These are phyloP conservation scores for Chlorella sp. DNA, from an alignment of 139 green algal genomes.

Conservation along the genomic window DNA sequence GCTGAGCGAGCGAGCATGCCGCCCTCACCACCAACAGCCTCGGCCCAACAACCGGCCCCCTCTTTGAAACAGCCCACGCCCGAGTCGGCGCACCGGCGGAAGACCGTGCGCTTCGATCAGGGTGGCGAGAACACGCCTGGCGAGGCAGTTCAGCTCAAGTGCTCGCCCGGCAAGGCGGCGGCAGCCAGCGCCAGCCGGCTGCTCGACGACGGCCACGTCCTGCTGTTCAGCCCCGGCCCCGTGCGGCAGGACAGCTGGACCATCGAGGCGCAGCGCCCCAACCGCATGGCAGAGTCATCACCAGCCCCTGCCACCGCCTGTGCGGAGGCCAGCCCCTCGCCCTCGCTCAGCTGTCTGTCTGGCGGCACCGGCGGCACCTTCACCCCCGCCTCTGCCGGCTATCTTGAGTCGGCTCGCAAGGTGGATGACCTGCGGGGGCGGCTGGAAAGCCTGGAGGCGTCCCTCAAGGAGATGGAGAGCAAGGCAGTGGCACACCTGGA, in stretches of 20 bases:
- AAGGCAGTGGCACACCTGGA: constrained; percentile 33
- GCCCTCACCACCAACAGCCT: too few species aligned
- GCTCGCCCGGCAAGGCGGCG: not conserved
- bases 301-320: not conserved
- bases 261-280: constrained; percentile 21
- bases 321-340: not conserved
- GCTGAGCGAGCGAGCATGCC: too few species aligned
- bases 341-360: not conserved
- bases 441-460: constrained; percentile 29
- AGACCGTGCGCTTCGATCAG: too few species aligned
- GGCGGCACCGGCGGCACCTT: not conserved
- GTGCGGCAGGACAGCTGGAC: constrained; percentile 8
- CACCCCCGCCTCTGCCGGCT: constrained; percentile 18
- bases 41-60: too few species aligned
- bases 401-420: constrained; percentile 24
- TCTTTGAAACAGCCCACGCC: too few species aligned
- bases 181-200: not conserved
- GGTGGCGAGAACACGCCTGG: too few species aligned
- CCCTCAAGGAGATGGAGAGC: constrained; percentile 24
- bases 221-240: constrained; percentile 1
- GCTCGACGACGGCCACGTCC: not conserved
- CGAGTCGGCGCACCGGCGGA: too few species aligned
- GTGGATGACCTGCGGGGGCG: constrained; percentile 21
- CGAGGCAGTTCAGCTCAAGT: too few species aligned
- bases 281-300: not conserved